These are phyloP conservation scores for Metschnikowia peoriensis DNA, from an alignment of 805 yeast genomes.

Conservation along the genomic window DNA sequence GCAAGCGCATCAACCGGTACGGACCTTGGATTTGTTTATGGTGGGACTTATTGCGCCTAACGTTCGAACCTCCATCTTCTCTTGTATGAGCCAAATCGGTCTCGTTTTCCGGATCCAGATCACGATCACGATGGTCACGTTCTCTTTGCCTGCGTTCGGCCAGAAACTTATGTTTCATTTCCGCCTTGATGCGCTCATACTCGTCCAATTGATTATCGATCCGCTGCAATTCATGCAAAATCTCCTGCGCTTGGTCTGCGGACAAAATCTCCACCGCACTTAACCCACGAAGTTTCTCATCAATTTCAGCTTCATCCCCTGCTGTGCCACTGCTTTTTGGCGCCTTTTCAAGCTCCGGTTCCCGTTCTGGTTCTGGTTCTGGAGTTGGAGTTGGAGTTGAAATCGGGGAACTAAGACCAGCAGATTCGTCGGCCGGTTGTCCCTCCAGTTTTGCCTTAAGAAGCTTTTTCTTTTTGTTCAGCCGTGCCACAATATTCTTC, in stretches of 20 bases:
- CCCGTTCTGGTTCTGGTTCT: background rate
- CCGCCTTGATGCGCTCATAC: constrained; percentile 34
- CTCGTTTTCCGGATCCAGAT: constrained; percentile 8
- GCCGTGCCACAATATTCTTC: constrained; percentile 44
- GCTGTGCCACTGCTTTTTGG: constrained; percentile 12
- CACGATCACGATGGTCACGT: constrained; percentile 13
- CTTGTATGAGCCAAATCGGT: constrained; percentile 2
- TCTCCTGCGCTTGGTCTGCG: constrained; percentile 33
- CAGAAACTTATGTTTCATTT: constrained; percentile 31
- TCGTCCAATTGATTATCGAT: constrained; percentile 38
- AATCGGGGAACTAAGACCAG: background rate
- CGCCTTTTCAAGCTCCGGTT: background rate
- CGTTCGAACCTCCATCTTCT: constrained; percentile 4
- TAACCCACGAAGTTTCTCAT: constrained; percentile 21
- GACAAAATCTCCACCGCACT: constrained; percentile 28
- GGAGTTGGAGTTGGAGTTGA: background rate
- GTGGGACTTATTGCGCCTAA: constrained; percentile 32
- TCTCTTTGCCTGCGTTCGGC: constrained; percentile 10
- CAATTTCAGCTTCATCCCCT: constrained; percentile 6
- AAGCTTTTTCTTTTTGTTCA: constrained; percentile 41
- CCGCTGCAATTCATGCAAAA: constrained; percentile 33
- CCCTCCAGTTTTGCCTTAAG: constrained; percentile 12
- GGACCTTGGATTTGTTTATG: constrained; percentile 76
- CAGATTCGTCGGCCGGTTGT: constrained; percentile 8
- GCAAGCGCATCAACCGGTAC: constrained; percentile 71